These are phyloP conservation scores for Mycena epipterygia DNA, from an alignment of 768 basidiomycete genomes.

Conservation along the genomic window DNA sequence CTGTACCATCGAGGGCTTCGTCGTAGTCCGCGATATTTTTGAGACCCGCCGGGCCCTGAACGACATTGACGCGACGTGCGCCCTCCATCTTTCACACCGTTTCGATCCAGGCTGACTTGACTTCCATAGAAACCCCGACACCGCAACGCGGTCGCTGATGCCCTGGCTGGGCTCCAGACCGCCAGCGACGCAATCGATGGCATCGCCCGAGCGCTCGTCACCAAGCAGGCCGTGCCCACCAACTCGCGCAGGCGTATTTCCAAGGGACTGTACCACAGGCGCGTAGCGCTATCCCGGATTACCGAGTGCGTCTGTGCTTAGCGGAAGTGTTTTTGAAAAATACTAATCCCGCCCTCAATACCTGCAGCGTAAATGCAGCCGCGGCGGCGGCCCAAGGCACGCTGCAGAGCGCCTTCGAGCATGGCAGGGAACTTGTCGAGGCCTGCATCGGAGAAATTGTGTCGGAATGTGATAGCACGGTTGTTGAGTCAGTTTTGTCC, in stretches of 20 bases:
- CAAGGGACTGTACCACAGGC: conserved; percentile 26
- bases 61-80: conserved; percentile 35
- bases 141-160: conserved; percentile 28
- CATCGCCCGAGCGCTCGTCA: conserved; percentile 35
- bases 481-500: too few species aligned
- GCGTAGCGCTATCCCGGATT: conserved; percentile 32
- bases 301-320: conserved; percentile 11
- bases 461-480: too few species aligned
- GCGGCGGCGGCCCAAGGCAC: conserved; percentile 12
- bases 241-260: conserved; percentile 28
- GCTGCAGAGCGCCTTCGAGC: conserved; percentile 17
- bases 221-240: conserved; percentile 30
- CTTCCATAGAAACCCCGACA: conserved; percentile 29
- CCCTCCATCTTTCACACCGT: not conserved
- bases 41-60: conserved; percentile 35
- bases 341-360: not conserved
- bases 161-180: conserved; percentile 23
- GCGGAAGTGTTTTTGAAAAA: not conserved
- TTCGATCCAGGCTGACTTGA: not conserved
- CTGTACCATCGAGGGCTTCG: conserved; percentile 49
- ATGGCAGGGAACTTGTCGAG: conserved; percentile 20
- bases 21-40: conserved; percentile 44
- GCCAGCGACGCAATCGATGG: conserved; percentile 29
- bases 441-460: too few species aligned
- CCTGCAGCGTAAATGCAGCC: not conserved